Evolutionary conservation across 2,329 filamentous ascomycete species (phyloP).

Genomic region (Colletotrichum sidae): DNA sequence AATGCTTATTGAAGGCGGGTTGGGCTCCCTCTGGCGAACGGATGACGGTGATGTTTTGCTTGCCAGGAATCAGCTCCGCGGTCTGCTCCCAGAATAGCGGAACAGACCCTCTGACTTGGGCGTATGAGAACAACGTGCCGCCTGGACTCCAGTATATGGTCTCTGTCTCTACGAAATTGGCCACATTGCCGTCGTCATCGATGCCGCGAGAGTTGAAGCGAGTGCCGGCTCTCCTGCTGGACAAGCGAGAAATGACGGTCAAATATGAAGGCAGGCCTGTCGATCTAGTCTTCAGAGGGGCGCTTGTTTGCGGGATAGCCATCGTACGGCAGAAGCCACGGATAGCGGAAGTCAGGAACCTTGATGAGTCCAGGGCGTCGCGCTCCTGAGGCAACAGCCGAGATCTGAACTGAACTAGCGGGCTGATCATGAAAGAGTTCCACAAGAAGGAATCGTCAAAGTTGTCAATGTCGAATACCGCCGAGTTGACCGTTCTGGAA

Average conservation of each 20-base stretch:
- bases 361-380: constrained; percentile 83
- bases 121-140: constrained; percentile 88
- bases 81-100: constrained; percentile 98
- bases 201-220: constrained; percentile 98
- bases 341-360: constrained; percentile 92
- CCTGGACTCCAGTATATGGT: constrained; percentile 89
- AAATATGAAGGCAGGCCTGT: constrained; percentile 84
- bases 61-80: constrained; percentile 86
- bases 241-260: constrained; percentile 91
- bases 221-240: constrained; percentile 90
- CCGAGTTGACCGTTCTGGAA: constrained; percentile 75
- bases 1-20: constrained; percentile 95
- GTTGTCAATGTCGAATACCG: constrained; percentile 89
- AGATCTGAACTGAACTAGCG: constrained; percentile 88
- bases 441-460: constrained; percentile 93
- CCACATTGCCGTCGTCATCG: constrained; percentile 96
- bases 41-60: constrained; percentile 94
- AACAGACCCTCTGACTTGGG: constrained; percentile 91
- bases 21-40: constrained; percentile 91
- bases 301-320: constrained; percentile 81
- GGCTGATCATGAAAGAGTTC: constrained; percentile 99
- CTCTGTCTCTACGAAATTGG: constrained; percentile 99
- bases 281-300: constrained; percentile 73
- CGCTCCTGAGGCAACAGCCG: constrained; percentile 81
- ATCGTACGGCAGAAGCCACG: constrained; percentile 91